phyloP scores from a whole-genome alignment of 768 basidiomycete genomes.

The Boletus rufocinnamomeus region DNA sequence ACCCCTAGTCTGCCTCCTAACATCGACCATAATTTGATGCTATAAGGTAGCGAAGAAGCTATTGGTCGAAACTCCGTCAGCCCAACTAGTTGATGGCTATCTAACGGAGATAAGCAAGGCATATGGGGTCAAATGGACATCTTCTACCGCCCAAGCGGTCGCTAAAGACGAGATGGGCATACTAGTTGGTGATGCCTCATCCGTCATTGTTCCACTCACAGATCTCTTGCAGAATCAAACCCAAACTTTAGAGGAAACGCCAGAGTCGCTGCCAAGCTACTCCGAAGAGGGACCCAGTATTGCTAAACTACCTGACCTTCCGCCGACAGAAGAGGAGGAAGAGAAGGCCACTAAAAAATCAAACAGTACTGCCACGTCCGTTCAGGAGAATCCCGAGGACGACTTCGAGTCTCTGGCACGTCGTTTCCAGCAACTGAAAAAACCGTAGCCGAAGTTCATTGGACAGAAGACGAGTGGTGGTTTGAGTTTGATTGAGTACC shows the following conservation, averaged over 20 bases:
- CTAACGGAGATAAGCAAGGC: constrained; percentile 86
- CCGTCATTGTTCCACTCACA: constrained; percentile 4
- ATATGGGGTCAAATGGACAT: constrained; percentile 73
- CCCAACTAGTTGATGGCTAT: constrained; percentile 83
- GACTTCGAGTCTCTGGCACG: constrained; percentile 75
- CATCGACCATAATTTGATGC: constrained; percentile 1
- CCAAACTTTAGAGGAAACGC: constrained; percentile 2
- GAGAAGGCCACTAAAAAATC: constrained; percentile 27
- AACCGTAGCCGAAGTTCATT: constrained; percentile 46
- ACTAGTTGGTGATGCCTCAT: constrained; percentile 39
- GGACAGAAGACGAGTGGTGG: neutral
- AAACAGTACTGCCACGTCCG: constrained; percentile 2
- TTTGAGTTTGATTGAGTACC: constrained; percentile 1
- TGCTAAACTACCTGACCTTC: constrained; percentile 52
- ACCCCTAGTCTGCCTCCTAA: constrained; percentile 1
- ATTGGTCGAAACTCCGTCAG: constrained; percentile 63
- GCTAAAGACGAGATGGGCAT: constrained; percentile 37
- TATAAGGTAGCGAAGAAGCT: constrained; percentile 77
- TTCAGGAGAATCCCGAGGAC: constrained; percentile 46
- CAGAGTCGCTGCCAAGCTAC: constrained; percentile 31
- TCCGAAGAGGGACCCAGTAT: constrained; percentile 22
- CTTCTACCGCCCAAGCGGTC: constrained; percentile 35
- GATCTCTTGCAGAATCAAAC: constrained; percentile 10
- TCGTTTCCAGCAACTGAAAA: constrained; percentile 87
- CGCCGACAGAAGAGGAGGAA: constrained; percentile 50